Evolutionary conservation across 2,329 filamentous ascomycete genomes (phyloP), one percentile per base, ranked within the genome.

Genomic region (Leptographium flavum): DNA sequence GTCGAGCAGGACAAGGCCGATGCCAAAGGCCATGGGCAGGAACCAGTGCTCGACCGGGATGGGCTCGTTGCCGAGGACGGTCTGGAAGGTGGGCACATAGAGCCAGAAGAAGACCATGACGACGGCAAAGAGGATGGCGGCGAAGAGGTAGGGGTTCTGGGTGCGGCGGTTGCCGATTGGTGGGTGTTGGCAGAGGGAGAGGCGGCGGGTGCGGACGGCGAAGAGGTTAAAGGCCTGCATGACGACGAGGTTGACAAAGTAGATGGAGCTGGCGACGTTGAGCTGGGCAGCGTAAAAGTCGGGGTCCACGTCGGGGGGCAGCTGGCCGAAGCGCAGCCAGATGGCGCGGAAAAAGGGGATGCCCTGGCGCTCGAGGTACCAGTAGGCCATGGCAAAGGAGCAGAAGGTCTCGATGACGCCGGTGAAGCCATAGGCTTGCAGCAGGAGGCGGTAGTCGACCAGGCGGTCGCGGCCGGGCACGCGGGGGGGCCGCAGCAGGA

Each of bases 151-250:
- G 54, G 74, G 63, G 56, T 88, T 88, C 56, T 76, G 70, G 0
- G 79, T 83, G 11, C 63, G 57, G 53, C 69, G 73, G 57, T 81
- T 81, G 59, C 81, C 78, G 8, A 73, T 50, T 0, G 83, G 82
- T 3, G 79, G 76, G 53, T 87, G 82, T 56, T 85, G 79, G 58
- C 88, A 78, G 51, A 88, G 74, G 45, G 74, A 74, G 21, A 81
- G 66, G 1, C 74, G 68, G 1, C 79, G 68, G 2, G 76, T 88
- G 15, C 82, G 70, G 5, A 83, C 69, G 1, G 78, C 76, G 55
- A 87, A 71, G 4, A 87, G 66, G 56, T 82, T 85, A 67, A 87
- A 87, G 68, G 79, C 80, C 68, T 85, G 81, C 81, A 88, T 86
- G 41, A 88, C 78, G 2, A 90, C 83, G 21, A 90, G 65, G 48